Evolutionary conservation across 768 basidiomycete genomes (phyloP).

Genomic region (Asterophora parasitica): DNA sequence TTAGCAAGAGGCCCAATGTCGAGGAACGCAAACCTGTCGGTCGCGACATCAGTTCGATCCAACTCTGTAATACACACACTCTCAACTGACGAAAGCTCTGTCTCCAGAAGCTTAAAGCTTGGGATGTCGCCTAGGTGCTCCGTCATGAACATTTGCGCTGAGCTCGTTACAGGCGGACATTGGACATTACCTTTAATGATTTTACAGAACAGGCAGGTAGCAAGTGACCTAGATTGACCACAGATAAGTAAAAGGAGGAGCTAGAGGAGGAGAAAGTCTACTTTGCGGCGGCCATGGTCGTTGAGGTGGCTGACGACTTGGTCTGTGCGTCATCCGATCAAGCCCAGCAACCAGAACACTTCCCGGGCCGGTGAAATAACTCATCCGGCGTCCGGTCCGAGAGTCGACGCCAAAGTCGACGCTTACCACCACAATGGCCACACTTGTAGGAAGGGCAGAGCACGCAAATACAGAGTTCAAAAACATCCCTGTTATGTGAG

Average conservation of each 20-base stretch:
- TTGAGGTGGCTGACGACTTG: neutral
- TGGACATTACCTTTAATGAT: constrained; percentile 90
- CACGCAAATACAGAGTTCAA: constrained; percentile 24
- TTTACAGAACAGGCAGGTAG: constrained; percentile 88
- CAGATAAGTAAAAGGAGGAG: neutral
- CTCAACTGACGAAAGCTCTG: constrained; percentile 55
- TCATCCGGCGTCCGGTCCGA: too few species aligned
- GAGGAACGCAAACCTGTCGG: constrained; percentile 74
- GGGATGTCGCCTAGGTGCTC: constrained; percentile 73
- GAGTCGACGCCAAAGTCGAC: neutral
- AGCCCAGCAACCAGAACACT: neutral
- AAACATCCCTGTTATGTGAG: constrained; percentile 35
- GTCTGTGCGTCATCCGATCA: neutral
- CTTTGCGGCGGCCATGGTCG: constrained; percentile 46
- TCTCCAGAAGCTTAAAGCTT: constrained; percentile 79
- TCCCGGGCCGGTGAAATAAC: too few species aligned
- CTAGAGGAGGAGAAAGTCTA: constrained; percentile 14
- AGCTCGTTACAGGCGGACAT: constrained; percentile 24
- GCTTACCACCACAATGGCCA: constrained; percentile 13
- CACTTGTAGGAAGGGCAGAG: constrained; percentile 20
- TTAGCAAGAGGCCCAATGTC: constrained; percentile 89
- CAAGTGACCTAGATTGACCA: constrained; percentile 40
- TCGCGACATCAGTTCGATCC: neutral
- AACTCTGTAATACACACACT: neutral
- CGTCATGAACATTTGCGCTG: too few species aligned